Base-by-base conservation (phyloP, 805 yeast genomes). In the Kluyveromyces siamensis region DNA sequence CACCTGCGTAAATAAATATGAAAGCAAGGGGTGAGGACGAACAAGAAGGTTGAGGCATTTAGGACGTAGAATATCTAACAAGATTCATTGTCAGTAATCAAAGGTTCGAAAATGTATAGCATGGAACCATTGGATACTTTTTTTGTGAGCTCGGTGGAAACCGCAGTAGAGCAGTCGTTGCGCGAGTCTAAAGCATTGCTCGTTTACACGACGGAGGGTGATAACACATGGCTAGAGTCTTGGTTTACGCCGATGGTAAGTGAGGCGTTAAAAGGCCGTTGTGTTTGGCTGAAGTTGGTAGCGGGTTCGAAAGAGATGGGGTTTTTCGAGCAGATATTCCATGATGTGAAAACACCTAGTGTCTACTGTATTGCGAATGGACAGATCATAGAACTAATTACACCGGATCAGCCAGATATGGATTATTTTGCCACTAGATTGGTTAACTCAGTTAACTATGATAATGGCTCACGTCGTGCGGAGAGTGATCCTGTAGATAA, bases 251-350 rank as follows among this genome's bases (percentile, higher is more conserved):
- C 38, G 8, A 51, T 50, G 30, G 53, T 52, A 36, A 47, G 55
- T 17, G 49, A 50, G 41, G 52, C 51, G 36, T 48, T 54, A 7
- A 58, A 55, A 40, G 54, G 40, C 2, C 44, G 52, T 8, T 61
- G 68, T 6, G 66, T 80, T 2, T 67, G 73, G 38, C 58, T 81
- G 27, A 62, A 67, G 49, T 58, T 81, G 19, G 37, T 58, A 1
- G 65, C 69, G 42, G 73, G 66, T 2, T 64, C 80, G 1, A 55
- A 58, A 0, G 78, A 79, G 50, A 80, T 70, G 50, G 56, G 51
- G 1, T 67, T 68, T 53, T 81, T 84, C 56, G 67, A 72, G 36
- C 81, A 79, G 52, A 66, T 83, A n/a, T 81, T 80, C 52, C 80
- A 80, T 2, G 65, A 70, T 16, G 67, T 73, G 8, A 57, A 56